These are phyloP conservation scores for Carex littledalei DNA, from an alignment of 176 grass and related monocot species.

Conservation along the genomic window DNA sequence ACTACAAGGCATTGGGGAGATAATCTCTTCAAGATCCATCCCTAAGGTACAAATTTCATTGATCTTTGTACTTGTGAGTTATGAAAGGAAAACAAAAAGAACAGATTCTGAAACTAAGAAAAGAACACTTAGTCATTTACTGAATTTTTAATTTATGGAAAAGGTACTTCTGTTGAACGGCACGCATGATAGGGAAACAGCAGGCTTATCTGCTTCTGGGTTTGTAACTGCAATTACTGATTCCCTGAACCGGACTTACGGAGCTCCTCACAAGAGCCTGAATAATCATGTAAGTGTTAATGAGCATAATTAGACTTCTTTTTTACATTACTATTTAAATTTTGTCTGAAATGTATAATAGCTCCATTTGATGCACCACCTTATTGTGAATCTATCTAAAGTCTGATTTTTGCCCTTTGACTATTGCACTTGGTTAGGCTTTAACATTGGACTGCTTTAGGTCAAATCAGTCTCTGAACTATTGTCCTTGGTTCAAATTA, in stretches of 20 bases:
- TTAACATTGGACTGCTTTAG: background rate
- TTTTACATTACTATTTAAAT: background rate
- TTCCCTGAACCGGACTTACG: conserved; percentile 81
- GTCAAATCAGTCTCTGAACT: background rate
- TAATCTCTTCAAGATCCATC: conserved; percentile 69
- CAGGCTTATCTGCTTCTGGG: conserved; percentile 59
- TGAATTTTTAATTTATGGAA: background rate
- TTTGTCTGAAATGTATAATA: background rate
- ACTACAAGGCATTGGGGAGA: conserved; percentile 74
- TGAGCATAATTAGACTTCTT: background rate
- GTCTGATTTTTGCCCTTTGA: background rate
- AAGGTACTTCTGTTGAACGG: conserved; percentile 93
- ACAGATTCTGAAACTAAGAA: conserved; percentile 15
- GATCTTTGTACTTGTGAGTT: background rate
- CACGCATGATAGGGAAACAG: conserved; percentile 90
- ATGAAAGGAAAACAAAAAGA: background rate
- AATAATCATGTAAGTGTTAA: conserved; percentile 69
- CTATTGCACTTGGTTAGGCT: background rate
- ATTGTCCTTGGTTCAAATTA: background rate
- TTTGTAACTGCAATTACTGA: conserved; percentile 92
- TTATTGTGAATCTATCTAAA: background rate
- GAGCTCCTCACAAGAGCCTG: conserved; percentile 66
- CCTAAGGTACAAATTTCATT: conserved; percentile 59
- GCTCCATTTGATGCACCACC: background rate
- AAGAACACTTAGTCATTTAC: conserved; percentile 12